These are phyloP conservation scores for Gelatoporia subvermispora DNA, from an alignment of 768 basidiomycete genomes.

Conservation along the genomic window DNA sequence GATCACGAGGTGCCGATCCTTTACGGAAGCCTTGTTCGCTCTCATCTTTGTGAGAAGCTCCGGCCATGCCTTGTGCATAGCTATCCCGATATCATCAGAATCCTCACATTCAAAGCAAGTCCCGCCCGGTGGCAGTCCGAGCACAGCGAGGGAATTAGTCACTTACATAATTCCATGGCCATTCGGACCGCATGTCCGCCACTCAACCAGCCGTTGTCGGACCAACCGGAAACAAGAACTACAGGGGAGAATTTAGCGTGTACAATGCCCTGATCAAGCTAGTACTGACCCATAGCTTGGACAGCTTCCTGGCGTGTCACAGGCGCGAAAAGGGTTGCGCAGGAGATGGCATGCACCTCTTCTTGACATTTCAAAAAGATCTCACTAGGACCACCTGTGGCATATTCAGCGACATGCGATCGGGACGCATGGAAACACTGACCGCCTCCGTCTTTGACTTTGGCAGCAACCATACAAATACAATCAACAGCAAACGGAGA, in stretches of 20 bases:
- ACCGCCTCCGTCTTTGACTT: constrained; percentile 90
- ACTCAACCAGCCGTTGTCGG: constrained; percentile 92
- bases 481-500: constrained; percentile 92
- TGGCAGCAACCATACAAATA: constrained; percentile 91
- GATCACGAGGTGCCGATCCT: constrained; percentile 76
- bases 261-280: background rate
- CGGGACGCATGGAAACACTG: constrained; percentile 16
- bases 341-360: constrained; percentile 82
- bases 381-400: constrained; percentile 67
- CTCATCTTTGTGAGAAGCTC: constrained; percentile 75
- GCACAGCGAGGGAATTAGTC: background rate
- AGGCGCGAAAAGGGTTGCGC: constrained; percentile 82
- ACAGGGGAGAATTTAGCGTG: background rate
- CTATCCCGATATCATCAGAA: constrained; percentile 30
- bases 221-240: constrained; percentile 93
- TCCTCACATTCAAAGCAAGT: constrained; percentile 2
- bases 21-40: constrained; percentile 49
- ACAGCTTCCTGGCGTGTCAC: constrained; percentile 83
- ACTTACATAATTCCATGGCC: constrained; percentile 88
- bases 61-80: constrained; percentile 91
- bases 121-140: no score
- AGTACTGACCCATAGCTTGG: constrained; percentile 81
- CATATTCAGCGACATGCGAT: background rate
- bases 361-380: constrained; percentile 68
- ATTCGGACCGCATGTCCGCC: constrained; percentile 96